Percentiles rank a stretch among this genome's conserved stretches.
Evolutionary conservation across 2,329 filamentous ascomycete species (phyloP).

Genomic region (Tolypocladium tundrense): DNA sequence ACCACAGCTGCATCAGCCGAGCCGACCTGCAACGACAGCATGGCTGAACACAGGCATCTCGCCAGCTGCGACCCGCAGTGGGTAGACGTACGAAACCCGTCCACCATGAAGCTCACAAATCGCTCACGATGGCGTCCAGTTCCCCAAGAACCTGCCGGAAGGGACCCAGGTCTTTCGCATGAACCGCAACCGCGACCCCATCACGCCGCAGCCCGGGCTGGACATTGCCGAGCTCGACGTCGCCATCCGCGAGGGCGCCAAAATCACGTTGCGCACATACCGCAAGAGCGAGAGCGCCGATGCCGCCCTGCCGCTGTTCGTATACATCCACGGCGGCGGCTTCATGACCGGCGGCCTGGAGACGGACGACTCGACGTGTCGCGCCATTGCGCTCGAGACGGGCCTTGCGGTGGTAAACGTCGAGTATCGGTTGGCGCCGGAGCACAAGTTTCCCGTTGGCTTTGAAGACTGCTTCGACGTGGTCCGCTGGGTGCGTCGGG

Average conservation of each 20-base stretch:
- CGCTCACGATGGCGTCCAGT: constrained; percentile 5
- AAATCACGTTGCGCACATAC: constrained; percentile 12
- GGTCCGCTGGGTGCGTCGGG: constrained; percentile 12
- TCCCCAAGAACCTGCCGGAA: constrained; percentile 13
- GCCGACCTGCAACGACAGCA: neutral
- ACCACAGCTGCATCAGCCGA: neutral
- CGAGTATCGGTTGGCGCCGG: constrained; percentile 40
- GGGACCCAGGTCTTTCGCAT: constrained; percentile 7
- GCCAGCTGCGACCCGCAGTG: constrained; percentile 5
- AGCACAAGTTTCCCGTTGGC: constrained; percentile 34
- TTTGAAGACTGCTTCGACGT: constrained; percentile 35
- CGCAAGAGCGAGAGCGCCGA: constrained; percentile 4
- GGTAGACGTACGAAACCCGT: constrained; percentile 3
- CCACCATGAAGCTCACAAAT: neutral
- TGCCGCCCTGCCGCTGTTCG: constrained; percentile 8
- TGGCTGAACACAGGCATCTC: constrained; percentile 8
- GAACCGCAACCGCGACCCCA: constrained; percentile 10
- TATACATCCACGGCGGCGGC: constrained; percentile 17
- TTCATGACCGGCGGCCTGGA: constrained; percentile 15
- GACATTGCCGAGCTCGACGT: constrained; percentile 13
- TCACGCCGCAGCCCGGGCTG: constrained; percentile 10
- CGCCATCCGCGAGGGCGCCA: constrained; percentile 7
- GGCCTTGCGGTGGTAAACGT: constrained; percentile 31
- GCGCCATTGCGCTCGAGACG: constrained; percentile 11
- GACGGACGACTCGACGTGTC: constrained; percentile 15